Evolutionary conservation across 305 asterid species (phyloP), one percentile per base, ranked within the genome.

Genomic region (Plantago coronopus): DNA sequence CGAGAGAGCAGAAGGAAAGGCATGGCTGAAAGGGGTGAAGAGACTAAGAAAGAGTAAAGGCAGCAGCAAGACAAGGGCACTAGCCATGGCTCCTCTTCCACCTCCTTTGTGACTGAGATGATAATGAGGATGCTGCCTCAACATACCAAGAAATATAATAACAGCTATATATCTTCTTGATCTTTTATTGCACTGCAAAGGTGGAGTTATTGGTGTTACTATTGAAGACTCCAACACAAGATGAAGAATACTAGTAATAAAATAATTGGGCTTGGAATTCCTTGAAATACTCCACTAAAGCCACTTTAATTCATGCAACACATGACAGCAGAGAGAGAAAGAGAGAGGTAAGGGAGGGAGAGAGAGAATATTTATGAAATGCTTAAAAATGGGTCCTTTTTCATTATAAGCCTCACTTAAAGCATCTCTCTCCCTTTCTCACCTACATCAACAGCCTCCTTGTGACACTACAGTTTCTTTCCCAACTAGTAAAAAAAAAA

Each of bases 11-110:
- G 96, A 80, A 48, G 97, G 82, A 9, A 80, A 80, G 69, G 94
- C 99, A 64, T 82, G 85, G 79, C 83, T 68, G 37, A 82, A 67
- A 48, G 90, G 80, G 65, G 84, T 65, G 69, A 85, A 83, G 47
- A 83, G 73, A 72, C 45, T 69, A 19, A 87, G 79, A 37, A 79
- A 78, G 22, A 82, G 77, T 42, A 80, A 59, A 57, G 95, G 86
- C 65, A 88, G 68, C 59, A 93, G 84, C 79, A 93, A 69, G 54
- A 87, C 77, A 63, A 85, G 71, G 53, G 84, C 74, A 75, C 63
- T 82, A 74, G 81, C 84, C 95, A 93, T 85, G 57, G 87, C 83
- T 77, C 81, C 91, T 54, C 89, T 78, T 71, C 81, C 83, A 76
- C 81, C 89, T 54, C 89, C 79, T 71, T 80, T 84, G 63, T 69